These are phyloP conservation scores for Talaromyces sp. DNA, from an alignment of 2,329 filamentous ascomycete genomes.

Conservation along the genomic window DNA sequence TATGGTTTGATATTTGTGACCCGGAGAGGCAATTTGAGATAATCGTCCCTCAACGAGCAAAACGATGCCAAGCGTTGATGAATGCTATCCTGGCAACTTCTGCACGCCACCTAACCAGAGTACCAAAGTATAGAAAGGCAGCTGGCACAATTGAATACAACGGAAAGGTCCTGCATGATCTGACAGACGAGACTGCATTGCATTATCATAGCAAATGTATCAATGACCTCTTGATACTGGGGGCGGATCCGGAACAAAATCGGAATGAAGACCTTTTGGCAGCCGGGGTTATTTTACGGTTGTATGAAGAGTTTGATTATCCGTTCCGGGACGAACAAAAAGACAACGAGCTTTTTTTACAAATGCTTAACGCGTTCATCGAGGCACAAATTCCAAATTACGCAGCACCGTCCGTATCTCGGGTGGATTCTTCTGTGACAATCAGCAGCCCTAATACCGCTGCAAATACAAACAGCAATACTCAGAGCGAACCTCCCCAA, in stretches of 20 bases:
- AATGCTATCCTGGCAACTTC: slow-evolving; percentile 37
- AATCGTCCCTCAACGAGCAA: not conserved
- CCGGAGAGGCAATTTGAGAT: not conserved
- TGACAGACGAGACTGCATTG: slow-evolving; percentile 30
- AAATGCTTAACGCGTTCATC: not conserved
- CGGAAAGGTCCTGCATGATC: not conserved
- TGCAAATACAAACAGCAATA: not conserved
- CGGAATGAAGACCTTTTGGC: slow-evolving; percentile 7
- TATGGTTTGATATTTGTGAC: not conserved
- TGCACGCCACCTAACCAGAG: slow-evolving; percentile 33
- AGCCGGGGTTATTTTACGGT: not conserved
- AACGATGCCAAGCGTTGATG: slow-evolving; percentile 24
- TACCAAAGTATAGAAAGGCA: slow-evolving; percentile 18
- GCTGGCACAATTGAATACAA: not conserved
- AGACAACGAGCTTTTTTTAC: not conserved
- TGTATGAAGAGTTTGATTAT: not conserved
- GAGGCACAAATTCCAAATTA: not conserved
- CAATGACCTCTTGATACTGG: slow-evolving; percentile 35
- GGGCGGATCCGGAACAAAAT: slow-evolving; percentile 31
- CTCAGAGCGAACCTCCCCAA: not conserved
- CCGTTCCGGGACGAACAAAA: not conserved
- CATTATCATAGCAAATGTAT: slow-evolving; percentile 41
- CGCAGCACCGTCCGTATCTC: not conserved
- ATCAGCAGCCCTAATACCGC: not conserved
- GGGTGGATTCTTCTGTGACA: not conserved